Base-by-base conservation (phyloP, 78 protist genomes). In the Speleostelium caveatum region DNA sequence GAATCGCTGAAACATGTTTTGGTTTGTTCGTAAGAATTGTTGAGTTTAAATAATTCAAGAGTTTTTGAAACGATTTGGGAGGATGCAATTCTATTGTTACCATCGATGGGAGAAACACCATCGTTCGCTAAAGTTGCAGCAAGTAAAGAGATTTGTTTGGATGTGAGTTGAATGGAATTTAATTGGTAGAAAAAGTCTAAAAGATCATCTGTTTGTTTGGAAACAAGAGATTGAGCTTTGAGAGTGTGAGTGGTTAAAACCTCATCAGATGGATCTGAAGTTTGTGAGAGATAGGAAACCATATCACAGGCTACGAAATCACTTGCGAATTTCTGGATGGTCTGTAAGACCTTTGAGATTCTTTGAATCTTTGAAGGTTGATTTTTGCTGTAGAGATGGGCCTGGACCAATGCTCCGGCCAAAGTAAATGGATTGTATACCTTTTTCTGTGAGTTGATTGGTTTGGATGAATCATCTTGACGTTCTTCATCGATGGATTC, bases 181-280 rank as follows among this genome's bases (percentile, higher is more conserved):
- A 83, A 22, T 83, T 83, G 91, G 45, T 83, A 83, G 51, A 49
- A 83, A 42, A 83, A 42, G 17, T 83, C 91, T 19, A 83, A 60
- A 1, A 71, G 59, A 30, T 83, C 91, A 17, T 83, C 91, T 0
- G 89, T 67, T 58, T 35, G 72, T 69, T 83, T 83, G 53, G 6
- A 14, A 38, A 83, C 41, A 8, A 83, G 42, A 30, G 60, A 30
- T 2, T 63, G 55, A 2, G 68, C 39, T 74, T 83, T 83, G 3
- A 83, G 32, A 2, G 69, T 24, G 45, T 83, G 91, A 19, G 78
- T 79, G 4, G 75, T 73, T n/a, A 74, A 26, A 14, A 71, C 56
- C 51, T 83, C 91, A 60, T 83, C 91, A 41, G 91, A 83, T 2
- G 72, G 33, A 17, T 83, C 91, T 0, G 77, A 56, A n/a, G 67